Percentiles rank a stretch among this genome's conserved stretches.
phyloP scores from a whole-genome alignment of 306 rosid species.

The Herpetospermum pedunculosum region DNA sequence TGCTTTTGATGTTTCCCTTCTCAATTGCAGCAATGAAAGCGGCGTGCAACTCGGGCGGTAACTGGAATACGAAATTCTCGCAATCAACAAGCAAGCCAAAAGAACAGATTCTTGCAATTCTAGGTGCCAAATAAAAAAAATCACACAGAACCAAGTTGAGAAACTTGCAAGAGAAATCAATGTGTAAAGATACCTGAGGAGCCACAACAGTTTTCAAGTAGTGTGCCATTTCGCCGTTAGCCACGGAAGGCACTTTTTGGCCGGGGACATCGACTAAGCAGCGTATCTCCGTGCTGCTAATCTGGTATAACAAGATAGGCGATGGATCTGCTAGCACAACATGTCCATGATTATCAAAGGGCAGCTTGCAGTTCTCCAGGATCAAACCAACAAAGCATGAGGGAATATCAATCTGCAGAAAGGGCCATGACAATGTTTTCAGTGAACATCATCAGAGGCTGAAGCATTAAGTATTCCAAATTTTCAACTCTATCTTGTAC shows the following conservation, averaged over 20 bases:
- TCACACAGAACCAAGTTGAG: neutral
- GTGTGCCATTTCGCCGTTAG: constrained; percentile 44
- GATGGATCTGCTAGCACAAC: constrained; percentile 56
- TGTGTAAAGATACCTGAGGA: constrained; percentile 36
- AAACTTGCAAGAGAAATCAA: neutral
- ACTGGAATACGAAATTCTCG: constrained; percentile 1
- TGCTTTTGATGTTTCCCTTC: constrained; percentile 16
- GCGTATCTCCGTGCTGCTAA: constrained; percentile 52
- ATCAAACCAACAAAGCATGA: constrained; percentile 56
- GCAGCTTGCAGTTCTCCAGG: constrained; percentile 46
- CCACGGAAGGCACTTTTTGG: constrained; percentile 43
- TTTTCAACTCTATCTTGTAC: neutral
- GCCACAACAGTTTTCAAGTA: constrained; percentile 52
- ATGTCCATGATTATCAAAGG: constrained; percentile 46
- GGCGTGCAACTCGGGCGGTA: constrained; percentile 12
- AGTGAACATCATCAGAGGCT: neutral
- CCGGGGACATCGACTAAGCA: constrained; percentile 63
- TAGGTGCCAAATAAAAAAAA: neutral
- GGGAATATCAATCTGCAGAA: constrained; percentile 20
- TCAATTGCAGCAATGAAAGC: constrained; percentile 15
- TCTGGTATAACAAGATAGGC: constrained; percentile 46
- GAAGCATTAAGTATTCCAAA: neutral
- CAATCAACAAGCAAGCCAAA: neutral
- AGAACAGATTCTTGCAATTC: neutral
- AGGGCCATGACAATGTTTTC: neutral